Evolutionary conservation across 2,329 filamentous ascomycete genomes (phyloP).

Genomic region (Colletotrichum zoysiae): DNA sequence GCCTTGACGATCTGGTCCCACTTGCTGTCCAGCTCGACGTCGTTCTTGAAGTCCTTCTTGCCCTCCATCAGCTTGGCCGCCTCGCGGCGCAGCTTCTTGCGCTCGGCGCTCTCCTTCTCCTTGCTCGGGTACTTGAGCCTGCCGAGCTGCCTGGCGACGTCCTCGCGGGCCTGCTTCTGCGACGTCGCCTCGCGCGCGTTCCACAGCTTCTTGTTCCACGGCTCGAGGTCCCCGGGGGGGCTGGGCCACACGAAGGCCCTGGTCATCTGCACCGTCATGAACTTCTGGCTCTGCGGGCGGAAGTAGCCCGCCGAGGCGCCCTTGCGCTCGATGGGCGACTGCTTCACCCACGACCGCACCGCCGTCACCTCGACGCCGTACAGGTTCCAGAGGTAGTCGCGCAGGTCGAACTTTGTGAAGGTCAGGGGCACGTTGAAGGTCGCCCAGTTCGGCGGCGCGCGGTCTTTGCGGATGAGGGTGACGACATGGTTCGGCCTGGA

Average conservation of each 20-base stretch:
- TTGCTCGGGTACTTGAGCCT: constrained; percentile 54
- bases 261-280: constrained; percentile 93
- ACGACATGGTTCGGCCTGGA: constrained; percentile 84
- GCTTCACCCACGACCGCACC: constrained; percentile 85
- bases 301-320: constrained; percentile 68
- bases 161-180: constrained; percentile 55
- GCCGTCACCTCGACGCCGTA: constrained; percentile 81
- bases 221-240: constrained; percentile 69
- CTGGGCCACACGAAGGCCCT: constrained; percentile 91
- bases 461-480: constrained; percentile 79
- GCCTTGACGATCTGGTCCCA: constrained; percentile 48
- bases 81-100: constrained; percentile 58
- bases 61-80: constrained; percentile 73
- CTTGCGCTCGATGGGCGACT: constrained; percentile 68
- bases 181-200: constrained; percentile 62
- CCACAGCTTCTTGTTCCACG: constrained; percentile 75
- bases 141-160: constrained; percentile 50
- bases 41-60: constrained; percentile 62
- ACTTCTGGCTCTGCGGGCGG: constrained; percentile 82
- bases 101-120: constrained; percentile 55
- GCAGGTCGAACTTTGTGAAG: constrained; percentile 96
- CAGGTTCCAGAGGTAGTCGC: constrained; percentile 90
- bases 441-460: constrained; percentile 83
- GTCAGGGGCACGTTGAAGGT: constrained; percentile 90
- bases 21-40: constrained; percentile 46